Base-by-base conservation (phyloP, 2,329 filamentous ascomycete species). In the Penicillium sp. region DNA sequence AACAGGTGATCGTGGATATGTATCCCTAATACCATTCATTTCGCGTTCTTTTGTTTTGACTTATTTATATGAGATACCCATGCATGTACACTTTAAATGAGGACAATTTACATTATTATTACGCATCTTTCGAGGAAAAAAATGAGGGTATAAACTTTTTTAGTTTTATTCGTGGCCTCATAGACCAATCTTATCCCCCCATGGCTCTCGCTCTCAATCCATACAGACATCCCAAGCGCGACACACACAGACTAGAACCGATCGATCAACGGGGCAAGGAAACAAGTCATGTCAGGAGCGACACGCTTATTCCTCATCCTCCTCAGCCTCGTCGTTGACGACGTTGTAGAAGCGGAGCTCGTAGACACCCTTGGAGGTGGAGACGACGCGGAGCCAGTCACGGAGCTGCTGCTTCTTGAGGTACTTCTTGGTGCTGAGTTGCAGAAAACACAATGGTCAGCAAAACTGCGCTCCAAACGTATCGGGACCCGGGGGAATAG, bases 281-380 rank as follows among this genome's bases (percentile, higher is more conserved):
- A 50, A 50, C 23, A 38, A 41, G 21, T 53, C 53, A 55, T 61
- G 50, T 48, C 50, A 45, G 27, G 51, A 57, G 52, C 51, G 62
- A 57, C 57, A 71, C 29, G 72, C 87, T 86, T 97, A 99, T 81
- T 99, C 94, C 76, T 99, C 94, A 78, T 99, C 94, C 76, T 99
- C 94, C 70, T 97, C 94, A 72, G 86, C 92, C 79, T 92, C 93
- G 79, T 99, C 94, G 81, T 96, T 94, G 75, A 97, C 93, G 77
- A 99, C 92, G 86, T 99, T 99, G 92, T 96, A 99, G 92, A 99
- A 99, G 85, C 96, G 92, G 82, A 99, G 89, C 86, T 97, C 92
- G 85, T 99, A 99, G 68, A 97, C 92, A 78, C 94, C 93, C 84
- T 93, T 93, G 79, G 90, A 92, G 78, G 93, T 97, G 72, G 92